A percentile compares a stretch with the other conserved stretches of the same genome.
Conservation (phyloP, 495 filamentous ascomycete genomes). For the Penicillium paradoxum region DNA sequence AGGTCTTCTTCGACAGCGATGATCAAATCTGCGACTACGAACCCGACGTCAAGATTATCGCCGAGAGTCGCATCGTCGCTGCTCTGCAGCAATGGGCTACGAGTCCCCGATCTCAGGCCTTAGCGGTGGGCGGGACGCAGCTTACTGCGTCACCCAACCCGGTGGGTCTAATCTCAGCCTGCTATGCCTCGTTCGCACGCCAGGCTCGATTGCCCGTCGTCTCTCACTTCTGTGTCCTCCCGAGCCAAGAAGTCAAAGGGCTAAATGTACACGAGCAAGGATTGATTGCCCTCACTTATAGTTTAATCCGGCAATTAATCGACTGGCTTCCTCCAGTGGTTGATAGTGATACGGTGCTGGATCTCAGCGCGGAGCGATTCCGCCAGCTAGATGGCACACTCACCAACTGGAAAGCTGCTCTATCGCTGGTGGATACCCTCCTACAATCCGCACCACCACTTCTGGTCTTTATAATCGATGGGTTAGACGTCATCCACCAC, state of each 20-base stretch:
- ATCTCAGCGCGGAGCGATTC: slow-evolving; percentile 38
- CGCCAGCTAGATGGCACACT: slow-evolving; percentile 37
- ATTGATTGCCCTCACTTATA: slow-evolving; percentile 42
- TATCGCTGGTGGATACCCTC: slow-evolving; percentile 37
- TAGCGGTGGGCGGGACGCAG: slow-evolving; percentile 37
- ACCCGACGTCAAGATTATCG: slow-evolving; percentile 25
- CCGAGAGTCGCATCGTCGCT: slow-evolving; percentile 30
- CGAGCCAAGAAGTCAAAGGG: slow-evolving; percentile 18
- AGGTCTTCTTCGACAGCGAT: slow-evolving; percentile 40
- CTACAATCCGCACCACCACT: slow-evolving; percentile 39
- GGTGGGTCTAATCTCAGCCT: slow-evolving; percentile 36
- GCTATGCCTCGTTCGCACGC: slow-evolving; percentile 33
- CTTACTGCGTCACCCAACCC: slow-evolving; percentile 24
- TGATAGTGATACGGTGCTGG: slow-evolving; percentile 34
- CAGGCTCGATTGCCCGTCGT: slow-evolving; percentile 37
- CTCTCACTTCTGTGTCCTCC: slow-evolving; percentile 41
- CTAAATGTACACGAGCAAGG: slow-evolving; percentile 32
- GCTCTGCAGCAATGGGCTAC: slow-evolving; percentile 39
- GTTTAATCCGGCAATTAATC: slow-evolving; percentile 46
- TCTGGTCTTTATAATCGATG: slow-evolving; percentile 41
- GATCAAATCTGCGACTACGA: slow-evolving; percentile 35
- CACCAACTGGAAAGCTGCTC: slow-evolving; percentile 37
- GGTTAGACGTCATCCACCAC: slow-evolving; percentile 37
- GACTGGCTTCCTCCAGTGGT: slow-evolving; percentile 40
- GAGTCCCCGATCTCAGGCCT: slow-evolving; percentile 32